Evolutionary conservation across 208 protist genomes (phyloP).

Genomic region (Leishmania arabica): DNA sequence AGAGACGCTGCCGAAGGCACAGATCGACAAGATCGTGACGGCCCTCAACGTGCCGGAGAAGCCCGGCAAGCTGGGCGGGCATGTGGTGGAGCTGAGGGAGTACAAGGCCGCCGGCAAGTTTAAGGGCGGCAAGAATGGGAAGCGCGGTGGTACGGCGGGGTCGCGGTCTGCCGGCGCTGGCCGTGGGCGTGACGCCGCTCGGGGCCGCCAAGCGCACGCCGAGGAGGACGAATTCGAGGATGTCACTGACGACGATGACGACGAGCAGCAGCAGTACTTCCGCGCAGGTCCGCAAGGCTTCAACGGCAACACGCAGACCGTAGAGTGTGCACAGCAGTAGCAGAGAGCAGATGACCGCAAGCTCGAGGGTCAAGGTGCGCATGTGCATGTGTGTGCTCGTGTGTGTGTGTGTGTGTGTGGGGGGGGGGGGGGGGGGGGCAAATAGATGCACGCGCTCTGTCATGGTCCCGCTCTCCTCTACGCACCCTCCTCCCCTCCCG

Average conservation of each 20-base stretch:
- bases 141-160: conserved; percentile 12
- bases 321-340: conserved; percentile 76
- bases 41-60: conserved; percentile 46
- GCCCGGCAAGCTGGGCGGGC: conserved; percentile 56
- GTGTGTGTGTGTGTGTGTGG: too few species aligned
- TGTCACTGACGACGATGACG: conserved; percentile 38
- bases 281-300: conserved; percentile 13
- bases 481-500: not conserved
- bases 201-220: conserved; percentile 2
- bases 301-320: conserved; percentile 42
- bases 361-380: not conserved
- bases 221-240: conserved; percentile 47
- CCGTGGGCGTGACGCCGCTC: conserved; percentile 1
- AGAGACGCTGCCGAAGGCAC: conserved; percentile 33
- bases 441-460: not conserved
- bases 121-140: conserved; percentile 29
- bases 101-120: conserved; percentile 18
- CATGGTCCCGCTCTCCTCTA: not conserved
- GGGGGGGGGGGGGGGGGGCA: not conserved
- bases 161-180: conserved; percentile 8
- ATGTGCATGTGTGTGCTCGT: not conserved
- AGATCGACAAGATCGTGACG: conserved; percentile 42
- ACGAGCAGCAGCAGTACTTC: conserved; percentile 26
- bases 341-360: not conserved
- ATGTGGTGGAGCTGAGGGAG: conserved; percentile 55